Base-by-base conservation (phyloP, 2,329 filamentous ascomycete species). In the Diaporthe ilicicola region DNA sequence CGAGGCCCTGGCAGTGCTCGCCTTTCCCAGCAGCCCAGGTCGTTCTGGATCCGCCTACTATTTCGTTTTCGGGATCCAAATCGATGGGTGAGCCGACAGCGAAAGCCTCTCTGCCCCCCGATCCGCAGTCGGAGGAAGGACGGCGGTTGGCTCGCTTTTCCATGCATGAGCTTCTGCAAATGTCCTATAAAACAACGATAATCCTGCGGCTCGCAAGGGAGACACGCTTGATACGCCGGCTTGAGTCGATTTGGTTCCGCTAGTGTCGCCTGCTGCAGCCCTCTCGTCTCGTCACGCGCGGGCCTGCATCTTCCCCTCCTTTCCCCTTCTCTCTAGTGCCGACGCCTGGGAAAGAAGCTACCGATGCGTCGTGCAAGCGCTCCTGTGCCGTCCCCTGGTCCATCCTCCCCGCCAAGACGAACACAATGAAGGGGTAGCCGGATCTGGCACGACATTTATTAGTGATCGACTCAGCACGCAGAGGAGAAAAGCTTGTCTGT, bases 141-240 rank as follows among this genome's bases (percentile, higher is more conserved):
- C 51, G 37, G 34, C 42, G 68, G 64, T 64, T 70, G 68, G 68
- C 55, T 66, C 61, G 69, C 61, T 59, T 67, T 67, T 34, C 17
- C 46, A 66, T 54, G 68, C 66, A 68, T 54, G 66, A 50, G 66
- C 46, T 50, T 48, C 39, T 56, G 65, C 65, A 67, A 50, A 56
- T 37, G 24, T 48, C 39, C 65, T 56, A 56, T 34, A 48, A 37
- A 51, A 37, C 65, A 54, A 56, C 29, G 42, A 17, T 59, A 29
- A 29, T 68, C 42, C 66, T 68, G 66, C 66, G 46, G 34, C 66
- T 51, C 29, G 27, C 44, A 46, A 42, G 39, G 42, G 34, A 42
- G 29, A 68, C n/a, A n/a, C 44, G 66, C 39, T 27, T 48, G 53
- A 68, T 56, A 50, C 34, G 53, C 29, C 42, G 66, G 53, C 59